These are phyloP conservation scores for Fusarium sp. DNA, from an alignment of 2,329 filamentous ascomycete genomes.

Conservation along the genomic window DNA sequence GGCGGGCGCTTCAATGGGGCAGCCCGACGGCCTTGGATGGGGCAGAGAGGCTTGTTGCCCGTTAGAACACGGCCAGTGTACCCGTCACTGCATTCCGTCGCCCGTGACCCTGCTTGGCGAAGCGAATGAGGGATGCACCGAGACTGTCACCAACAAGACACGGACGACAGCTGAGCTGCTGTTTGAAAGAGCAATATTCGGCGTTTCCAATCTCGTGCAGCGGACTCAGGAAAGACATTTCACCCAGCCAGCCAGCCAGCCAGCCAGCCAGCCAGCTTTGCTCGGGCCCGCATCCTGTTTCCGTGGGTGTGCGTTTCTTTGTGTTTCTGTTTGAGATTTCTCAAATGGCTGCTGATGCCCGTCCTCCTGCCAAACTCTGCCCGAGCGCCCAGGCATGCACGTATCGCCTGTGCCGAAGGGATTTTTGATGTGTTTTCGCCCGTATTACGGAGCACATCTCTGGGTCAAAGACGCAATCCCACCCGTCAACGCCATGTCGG, in stretches of 20 bases:
- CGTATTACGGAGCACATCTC: background rate
- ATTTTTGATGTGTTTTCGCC: slow-evolving; percentile 3
- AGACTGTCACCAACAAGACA: slow-evolving; percentile 17
- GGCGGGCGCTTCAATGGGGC: slow-evolving; percentile 15
- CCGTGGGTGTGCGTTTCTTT: slow-evolving; percentile 18
- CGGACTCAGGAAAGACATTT: slow-evolving; percentile 30
- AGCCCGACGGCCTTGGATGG: background rate
- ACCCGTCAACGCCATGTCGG: slow-evolving; percentile 17
- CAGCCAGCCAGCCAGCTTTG: slow-evolving; percentile 12
- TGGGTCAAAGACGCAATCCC: background rate
- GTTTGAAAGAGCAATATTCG: slow-evolving; percentile 16
- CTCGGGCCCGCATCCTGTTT: slow-evolving; percentile 8
- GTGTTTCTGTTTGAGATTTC: slow-evolving; percentile 13
- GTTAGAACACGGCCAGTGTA: slow-evolving; percentile 29
- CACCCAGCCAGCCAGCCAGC: slow-evolving; percentile 23
- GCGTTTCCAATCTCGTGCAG: slow-evolving; percentile 22
- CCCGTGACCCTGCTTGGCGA: slow-evolving; percentile 30
- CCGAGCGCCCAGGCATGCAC: slow-evolving; percentile 7
- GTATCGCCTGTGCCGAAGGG: background rate
- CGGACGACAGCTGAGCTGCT: slow-evolving; percentile 21
- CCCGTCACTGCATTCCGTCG: slow-evolving; percentile 32
- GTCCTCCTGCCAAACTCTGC: slow-evolving; percentile 10
- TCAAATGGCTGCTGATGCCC: slow-evolving; percentile 1
- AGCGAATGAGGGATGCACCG: slow-evolving; percentile 20
- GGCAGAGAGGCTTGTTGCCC: slow-evolving; percentile 32